A percentile compares a stretch with the other conserved stretches of the same genome.
These are phyloP conservation scores for Botryotinia narcissicola DNA, from an alignment of 2,329 filamentous ascomycete genomes.

Conservation along the genomic window DNA sequence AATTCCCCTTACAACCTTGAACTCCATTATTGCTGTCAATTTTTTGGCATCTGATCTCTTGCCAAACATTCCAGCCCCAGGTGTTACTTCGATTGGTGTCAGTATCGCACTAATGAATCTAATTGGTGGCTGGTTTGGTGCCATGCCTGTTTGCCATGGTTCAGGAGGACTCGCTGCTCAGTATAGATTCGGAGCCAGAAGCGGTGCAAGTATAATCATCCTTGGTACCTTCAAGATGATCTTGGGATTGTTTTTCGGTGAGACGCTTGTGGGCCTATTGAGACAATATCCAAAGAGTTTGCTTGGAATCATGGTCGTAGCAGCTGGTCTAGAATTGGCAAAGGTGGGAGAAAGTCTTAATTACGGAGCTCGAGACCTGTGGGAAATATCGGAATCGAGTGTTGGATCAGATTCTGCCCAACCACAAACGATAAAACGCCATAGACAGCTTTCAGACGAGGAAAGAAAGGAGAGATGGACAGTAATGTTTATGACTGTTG, in stretches of 20 bases:
- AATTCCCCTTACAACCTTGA: slow-evolving; percentile 85
- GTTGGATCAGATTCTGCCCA: slow-evolving; percentile 35
- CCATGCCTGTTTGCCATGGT: slow-evolving; percentile 94
- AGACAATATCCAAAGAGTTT: slow-evolving; percentile 71
- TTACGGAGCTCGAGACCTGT: slow-evolving; percentile 60
- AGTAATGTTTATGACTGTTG: slow-evolving; percentile 86
- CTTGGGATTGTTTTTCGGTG: slow-evolving; percentile 72
- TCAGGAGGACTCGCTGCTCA: slow-evolving; percentile 89
- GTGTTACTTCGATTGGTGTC: slow-evolving; percentile 72
- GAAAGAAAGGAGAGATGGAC: slow-evolving; percentile 77
- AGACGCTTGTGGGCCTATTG: slow-evolving; percentile 69
- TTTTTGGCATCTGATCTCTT: slow-evolving; percentile 77
- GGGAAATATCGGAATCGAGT: slow-evolving; percentile 52
- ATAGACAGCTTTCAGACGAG: slow-evolving; percentile 58
- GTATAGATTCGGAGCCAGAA: slow-evolving; percentile 86
- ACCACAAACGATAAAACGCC: slow-evolving; percentile 40
- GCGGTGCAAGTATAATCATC: slow-evolving; percentile 77
- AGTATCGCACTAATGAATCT: slow-evolving; percentile 86
- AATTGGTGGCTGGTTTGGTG: slow-evolving; percentile 83
- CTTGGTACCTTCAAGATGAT: slow-evolving; percentile 74
- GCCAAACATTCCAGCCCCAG: slow-evolving; percentile 64
- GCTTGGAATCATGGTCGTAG: slow-evolving; percentile 84
- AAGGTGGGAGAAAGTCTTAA: slow-evolving; percentile 84
- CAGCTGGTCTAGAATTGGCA: slow-evolving; percentile 82
- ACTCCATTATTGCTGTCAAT: slow-evolving; percentile 85